phyloP scores from a whole-genome alignment of 345 rosid genomes.

The Gossypium stocksii region DNA sequence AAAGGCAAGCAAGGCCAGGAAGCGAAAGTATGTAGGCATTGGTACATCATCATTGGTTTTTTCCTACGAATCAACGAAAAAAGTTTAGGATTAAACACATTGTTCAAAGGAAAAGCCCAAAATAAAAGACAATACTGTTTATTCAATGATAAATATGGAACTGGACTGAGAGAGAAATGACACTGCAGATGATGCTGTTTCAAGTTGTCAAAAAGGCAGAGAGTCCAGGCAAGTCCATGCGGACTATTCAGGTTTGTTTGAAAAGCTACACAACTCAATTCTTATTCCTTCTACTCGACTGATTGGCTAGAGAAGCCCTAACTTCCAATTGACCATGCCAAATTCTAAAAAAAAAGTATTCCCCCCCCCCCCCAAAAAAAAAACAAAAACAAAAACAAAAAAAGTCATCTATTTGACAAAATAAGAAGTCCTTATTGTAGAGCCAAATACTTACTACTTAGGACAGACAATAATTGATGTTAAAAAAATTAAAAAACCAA shows the following conservation, averaged over 20 bases:
- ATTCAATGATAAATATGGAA: neutral
- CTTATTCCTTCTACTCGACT: neutral
- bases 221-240: too few species aligned
- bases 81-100: constrained; percentile 4
- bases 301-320: neutral
- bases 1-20: constrained; percentile 85
- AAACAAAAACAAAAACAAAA: neutral
- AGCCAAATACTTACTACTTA: neutral
- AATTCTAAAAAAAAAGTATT: neutral
- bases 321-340: neutral
- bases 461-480: neutral
- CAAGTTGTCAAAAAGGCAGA: too few species aligned
- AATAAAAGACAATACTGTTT: neutral
- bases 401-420: neutral
- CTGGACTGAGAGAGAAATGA: neutral
- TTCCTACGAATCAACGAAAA: constrained; percentile 49
- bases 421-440: neutral
- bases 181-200: neutral
- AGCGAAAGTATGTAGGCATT: constrained; percentile 90
- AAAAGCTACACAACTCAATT: neutral
- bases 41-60: constrained; percentile 60
- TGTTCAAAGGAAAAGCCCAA: neutral
- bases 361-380: neutral
- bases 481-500: too few species aligned
- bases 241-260: too few species aligned